Percentiles rank a stretch among this genome's conserved stretches.
These are phyloP conservation scores for Aspergillus felis DNA, from an alignment of 2,329 filamentous ascomycete species.

Conservation along the genomic window DNA sequence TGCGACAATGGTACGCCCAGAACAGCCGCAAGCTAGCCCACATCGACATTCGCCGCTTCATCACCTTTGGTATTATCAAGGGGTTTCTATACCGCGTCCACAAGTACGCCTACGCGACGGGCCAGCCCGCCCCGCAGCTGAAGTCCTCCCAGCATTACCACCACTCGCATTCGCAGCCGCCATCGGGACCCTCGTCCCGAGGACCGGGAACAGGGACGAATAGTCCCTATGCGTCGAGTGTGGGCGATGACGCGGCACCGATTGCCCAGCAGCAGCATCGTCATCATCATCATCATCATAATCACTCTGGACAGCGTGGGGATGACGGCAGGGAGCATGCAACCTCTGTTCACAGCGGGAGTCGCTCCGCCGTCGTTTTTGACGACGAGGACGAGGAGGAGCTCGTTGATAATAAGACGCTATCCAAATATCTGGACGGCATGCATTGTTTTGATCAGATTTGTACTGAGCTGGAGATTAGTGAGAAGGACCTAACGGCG, in stretches of 20 bases:
- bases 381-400: slow-evolving; percentile 32
- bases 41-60: slow-evolving; percentile 84
- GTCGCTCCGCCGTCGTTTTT: slow-evolving; percentile 16
- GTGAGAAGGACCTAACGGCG: slow-evolving; percentile 43
- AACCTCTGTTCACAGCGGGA: slow-evolving; percentile 25
- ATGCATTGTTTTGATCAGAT: slow-evolving; percentile 50
- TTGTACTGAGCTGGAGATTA: slow-evolving; percentile 47
- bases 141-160: slow-evolving; percentile 19
- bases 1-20: slow-evolving; percentile 79
- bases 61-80: slow-evolving; percentile 95
- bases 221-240: slow-evolving; percentile 26
- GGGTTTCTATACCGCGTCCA: slow-evolving; percentile 89
- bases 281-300: slow-evolving; percentile 1
- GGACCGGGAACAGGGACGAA: slow-evolving; percentile 28
- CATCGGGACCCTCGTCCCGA: slow-evolving; percentile 21
- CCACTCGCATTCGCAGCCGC: slow-evolving; percentile 16
- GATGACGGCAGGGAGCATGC: slow-evolving; percentile 20
- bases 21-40: slow-evolving; percentile 68
- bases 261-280: slow-evolving; percentile 11
- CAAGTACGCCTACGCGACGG: slow-evolving; percentile 69
- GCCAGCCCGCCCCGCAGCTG: slow-evolving; percentile 25
- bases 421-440: slow-evolving; percentile 45
- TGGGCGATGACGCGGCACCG: slow-evolving; percentile 17
- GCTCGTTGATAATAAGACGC: slow-evolving; percentile 31
- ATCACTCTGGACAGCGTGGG: slow-evolving; percentile 3